phyloP scores from a whole-genome alignment of 768 basidiomycete genomes.

The Leccinellum rugosiceps region DNA sequence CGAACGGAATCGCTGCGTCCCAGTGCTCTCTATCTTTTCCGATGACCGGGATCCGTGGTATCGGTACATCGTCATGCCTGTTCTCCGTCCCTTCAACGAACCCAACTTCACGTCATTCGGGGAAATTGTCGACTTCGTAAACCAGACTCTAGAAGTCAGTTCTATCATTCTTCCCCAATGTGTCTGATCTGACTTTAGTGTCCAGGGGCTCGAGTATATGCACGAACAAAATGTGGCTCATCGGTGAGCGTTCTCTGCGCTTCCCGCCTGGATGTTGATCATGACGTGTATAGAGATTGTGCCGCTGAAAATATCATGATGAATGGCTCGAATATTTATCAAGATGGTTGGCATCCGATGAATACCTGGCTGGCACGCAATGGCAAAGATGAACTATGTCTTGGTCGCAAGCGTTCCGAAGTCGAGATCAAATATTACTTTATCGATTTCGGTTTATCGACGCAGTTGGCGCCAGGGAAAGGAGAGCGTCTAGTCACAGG shows the following conservation, averaged over 20 bases:
- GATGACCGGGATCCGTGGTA: constrained; percentile 9
- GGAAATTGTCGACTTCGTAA: constrained; percentile 10
- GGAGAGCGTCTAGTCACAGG: background rate
- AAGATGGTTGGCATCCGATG: constrained; percentile 27
- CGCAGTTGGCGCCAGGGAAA: constrained; percentile 14
- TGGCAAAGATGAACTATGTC: background rate
- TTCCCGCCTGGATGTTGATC: too few species aligned
- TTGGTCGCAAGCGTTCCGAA: constrained; percentile 24
- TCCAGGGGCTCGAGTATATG: constrained; percentile 34
- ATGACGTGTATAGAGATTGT: constrained; percentile 20
- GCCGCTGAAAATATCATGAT: constrained; percentile 29
- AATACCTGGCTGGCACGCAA: constrained; percentile 6
- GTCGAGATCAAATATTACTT: constrained; percentile 31
- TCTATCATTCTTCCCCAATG: rapidly evolving
- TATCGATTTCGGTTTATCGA: constrained; percentile 37
- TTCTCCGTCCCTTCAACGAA: constrained; percentile 22
- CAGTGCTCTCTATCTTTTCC: constrained; percentile 13
- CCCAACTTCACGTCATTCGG: constrained; percentile 24
- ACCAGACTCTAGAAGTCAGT: too few species aligned
- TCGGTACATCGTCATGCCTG: constrained; percentile 29
- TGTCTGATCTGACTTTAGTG: background rate
- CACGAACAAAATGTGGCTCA: constrained; percentile 36
- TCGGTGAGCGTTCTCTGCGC: constrained; percentile 17
- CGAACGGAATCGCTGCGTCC: constrained; percentile 23
- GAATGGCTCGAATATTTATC: constrained; percentile 23